Base-by-base conservation (phyloP, 2,329 filamentous ascomycete genomes). In the Ceratocystis colombiana region DNA sequence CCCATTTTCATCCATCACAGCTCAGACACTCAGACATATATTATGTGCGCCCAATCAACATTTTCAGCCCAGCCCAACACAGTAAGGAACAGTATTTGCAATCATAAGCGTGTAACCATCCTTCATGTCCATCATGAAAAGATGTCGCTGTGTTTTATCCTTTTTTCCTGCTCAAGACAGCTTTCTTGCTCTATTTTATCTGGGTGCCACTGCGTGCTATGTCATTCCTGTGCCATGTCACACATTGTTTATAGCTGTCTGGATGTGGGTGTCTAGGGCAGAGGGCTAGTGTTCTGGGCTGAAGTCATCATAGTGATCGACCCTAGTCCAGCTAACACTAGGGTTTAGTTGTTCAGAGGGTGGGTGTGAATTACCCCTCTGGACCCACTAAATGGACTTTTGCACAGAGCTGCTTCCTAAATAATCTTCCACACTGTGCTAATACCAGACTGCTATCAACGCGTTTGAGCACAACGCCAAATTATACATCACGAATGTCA, bases 91-190 rank as follows among this genome's bases (percentile, higher is more conserved):
- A 41, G 37, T n/a, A n/a, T 25, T 53, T 53, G 12, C 22, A 30
- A 57, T 50, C 12, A 57, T 57, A 28, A n/a, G 17, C 28, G 55
- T 59, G 55, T 59, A 59, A 37, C 55, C 55, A 59, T 37, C 55
- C 55, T 37, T 59, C 6, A 59, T 59, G 55, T 59, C 17, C 12
- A 37, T 37, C 25, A 59, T 37, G 28, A n/a, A 22, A 53, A 33
- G 28, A 37, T 37, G 15, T 17, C 5, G 10, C 50, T 28, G 5
- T 55, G 7, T 5, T 55, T 55, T 55, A 25, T 55, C 12, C 25
- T 25, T 55, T 12, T 22, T 12, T 55, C 20, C 25, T 22, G 20
- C 28, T 15, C 8, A 28, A 28, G 10, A 15, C 48, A 28, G 48
- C 22, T 22, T 28, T 25, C 48, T 15, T 28, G 20, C 15, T 53